These are phyloP conservation scores for bread wheat (Triticum aestivum) DNA, from an alignment of 176 grass and related monocot genomes.

Conservation along the genomic window DNA sequence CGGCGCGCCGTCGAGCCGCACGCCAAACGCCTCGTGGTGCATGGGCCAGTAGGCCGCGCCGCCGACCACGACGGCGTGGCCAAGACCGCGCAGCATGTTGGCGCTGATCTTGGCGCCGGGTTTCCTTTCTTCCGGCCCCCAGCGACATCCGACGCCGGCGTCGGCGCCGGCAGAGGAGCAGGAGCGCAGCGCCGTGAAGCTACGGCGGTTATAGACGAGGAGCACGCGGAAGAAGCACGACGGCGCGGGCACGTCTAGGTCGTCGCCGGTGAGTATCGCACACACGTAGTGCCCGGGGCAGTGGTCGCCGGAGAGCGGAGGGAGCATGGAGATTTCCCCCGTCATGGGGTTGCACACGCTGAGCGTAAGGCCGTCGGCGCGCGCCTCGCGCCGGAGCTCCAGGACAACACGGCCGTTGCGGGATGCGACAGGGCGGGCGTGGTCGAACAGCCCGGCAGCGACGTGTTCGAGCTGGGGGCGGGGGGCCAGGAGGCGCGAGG, in stretches of 20 bases:
- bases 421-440: not conserved
- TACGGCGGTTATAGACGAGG: constrained; percentile 7
- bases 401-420: constrained; percentile 7
- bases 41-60: not conserved
- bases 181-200: not conserved
- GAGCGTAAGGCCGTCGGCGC: not conserved
- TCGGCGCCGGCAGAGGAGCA: not conserved
- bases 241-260: not conserved
- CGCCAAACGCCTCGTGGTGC: not conserved
- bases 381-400: not conserved
- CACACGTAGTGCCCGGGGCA: not conserved
- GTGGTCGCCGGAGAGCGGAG: not conserved
- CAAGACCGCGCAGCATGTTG: not conserved
- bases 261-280: not conserved
- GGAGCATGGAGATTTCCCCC: not conserved
- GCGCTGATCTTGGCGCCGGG: not conserved
- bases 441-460: not conserved
- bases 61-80: not conserved
- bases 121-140: not conserved
- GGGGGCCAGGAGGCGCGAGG: not conserved
- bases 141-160: not conserved
- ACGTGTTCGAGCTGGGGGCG: not conserved
- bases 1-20: not conserved
- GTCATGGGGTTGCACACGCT: constrained; percentile 10
- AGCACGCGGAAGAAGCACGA: not conserved